phyloP scores from a whole-genome alignment of 768 basidiomycete genomes.

The Hysterangium stoloniferum region DNA sequence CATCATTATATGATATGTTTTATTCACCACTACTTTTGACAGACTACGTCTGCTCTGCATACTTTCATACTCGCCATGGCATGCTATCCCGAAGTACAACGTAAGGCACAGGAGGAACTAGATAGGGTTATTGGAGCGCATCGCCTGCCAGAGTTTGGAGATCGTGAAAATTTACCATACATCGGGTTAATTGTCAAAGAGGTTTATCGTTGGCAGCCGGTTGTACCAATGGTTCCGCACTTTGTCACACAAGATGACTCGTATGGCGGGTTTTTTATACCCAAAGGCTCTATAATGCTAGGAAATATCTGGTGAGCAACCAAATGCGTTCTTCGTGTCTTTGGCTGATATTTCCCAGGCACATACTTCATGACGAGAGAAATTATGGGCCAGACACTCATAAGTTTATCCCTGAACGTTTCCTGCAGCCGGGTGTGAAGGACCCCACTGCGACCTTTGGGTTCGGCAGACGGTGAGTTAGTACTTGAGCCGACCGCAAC shows the following conservation, averaged over 20 bases:
- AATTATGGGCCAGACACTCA: slow-evolving; percentile 1
- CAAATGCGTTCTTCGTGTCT: too few relatives aligned
- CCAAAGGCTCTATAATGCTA: not conserved
- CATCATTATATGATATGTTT: not conserved
- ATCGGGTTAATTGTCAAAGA: slow-evolving; percentile 9
- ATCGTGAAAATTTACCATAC: slow-evolving; percentile 12
- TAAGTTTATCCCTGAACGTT: slow-evolving; percentile 28
- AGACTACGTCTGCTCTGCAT: slow-evolving; percentile 14
- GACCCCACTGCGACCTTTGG: slow-evolving; percentile 2
- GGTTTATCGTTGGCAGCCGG: slow-evolving; percentile 10
- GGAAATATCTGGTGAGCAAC: not conserved
- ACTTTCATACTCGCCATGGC: slow-evolving; percentile 18
- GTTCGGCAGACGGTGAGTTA: slow-evolving; percentile 5
- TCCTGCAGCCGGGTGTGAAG: slow-evolving; percentile 21
- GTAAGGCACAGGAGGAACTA: slow-evolving; percentile 13
- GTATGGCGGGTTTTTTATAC: not conserved
- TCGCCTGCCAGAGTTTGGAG: slow-evolving; percentile 10
- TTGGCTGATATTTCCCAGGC: not conserved
- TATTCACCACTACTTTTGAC: not conserved
- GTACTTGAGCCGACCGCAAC: not conserved
- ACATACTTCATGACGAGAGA: slow-evolving; percentile 1
- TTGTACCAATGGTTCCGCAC: slow-evolving; percentile 8
- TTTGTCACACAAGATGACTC: not conserved
- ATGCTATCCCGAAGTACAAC: slow-evolving; percentile 13
- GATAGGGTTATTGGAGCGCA: slow-evolving; percentile 11